Evolutionary conservation across 441 rosid genomes (phyloP), one percentile per base, ranked within the genome.

Genomic region (Pelargonium fulgidum): DNA sequence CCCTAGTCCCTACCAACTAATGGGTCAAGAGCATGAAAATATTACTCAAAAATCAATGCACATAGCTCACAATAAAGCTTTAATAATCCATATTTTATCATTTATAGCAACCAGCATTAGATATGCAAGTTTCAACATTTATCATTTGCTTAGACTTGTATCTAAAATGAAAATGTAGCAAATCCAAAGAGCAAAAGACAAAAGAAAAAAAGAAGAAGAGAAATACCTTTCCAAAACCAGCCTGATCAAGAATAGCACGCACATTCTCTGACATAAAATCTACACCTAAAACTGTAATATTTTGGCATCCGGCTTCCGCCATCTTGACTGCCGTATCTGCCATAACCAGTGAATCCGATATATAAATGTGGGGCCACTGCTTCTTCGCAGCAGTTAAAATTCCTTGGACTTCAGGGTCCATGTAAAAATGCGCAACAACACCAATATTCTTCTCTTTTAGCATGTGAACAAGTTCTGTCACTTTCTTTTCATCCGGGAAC

Each of bases 401-500:
- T 24, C 97, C 97, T 84, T 94, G 99, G 72, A 94, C 99, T 86
- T 94, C 94, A 69, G 99, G 99, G 77, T 92, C 99, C 97, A 91
- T 90, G 75, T 91, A 94, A 72, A 92, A 94, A 72, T 91, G 99
- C 62, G 97, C 97, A 52, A 83, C 90, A 14, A 94, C 89, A 63
- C 97, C 97, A 67, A 91, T 91, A 78, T 90, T 80, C 90, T 91
- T 90, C 80, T 90, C 96, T 76, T 85, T 89, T 0, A 94, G 76
- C 71, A 81, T 85, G 19, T 64, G 70, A 50, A 87, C 96, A 67
- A 94, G 92, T 74, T 90, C 85, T 68, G 75, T 62, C 68, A 94
- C 92, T 75, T 79, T 84, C 41, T 73, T 70, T 82, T 90, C 86
- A 50, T 89, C 85, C 0, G 99, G 99, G 67, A 80, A 86, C 82